A percentile compares a stretch with the other conserved stretches of the same genome.
phyloP scores from a whole-genome alignment of 306 rosid species.

The Cicer bijugum region DNA sequence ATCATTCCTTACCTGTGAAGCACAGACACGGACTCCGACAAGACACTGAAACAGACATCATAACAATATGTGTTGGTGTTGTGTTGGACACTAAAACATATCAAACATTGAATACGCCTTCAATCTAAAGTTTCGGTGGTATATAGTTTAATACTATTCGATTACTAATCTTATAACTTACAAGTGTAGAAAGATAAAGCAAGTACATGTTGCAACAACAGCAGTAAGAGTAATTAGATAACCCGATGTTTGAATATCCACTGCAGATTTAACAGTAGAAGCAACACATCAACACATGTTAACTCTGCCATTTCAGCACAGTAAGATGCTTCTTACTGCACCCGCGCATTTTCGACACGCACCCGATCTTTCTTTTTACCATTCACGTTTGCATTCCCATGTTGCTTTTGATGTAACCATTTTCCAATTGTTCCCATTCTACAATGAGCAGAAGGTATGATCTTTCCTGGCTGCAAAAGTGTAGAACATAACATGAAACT shows the following conservation, averaged over 20 bases:
- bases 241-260: conserved; percentile 72
- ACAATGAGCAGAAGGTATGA: conserved; percentile 43
- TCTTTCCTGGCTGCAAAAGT: conserved; percentile 62
- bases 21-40: no score
- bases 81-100: no score
- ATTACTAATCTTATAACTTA: not conserved
- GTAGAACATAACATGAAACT: conserved; percentile 6
- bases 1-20: not conserved
- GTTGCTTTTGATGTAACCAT: conserved; percentile 84
- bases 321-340: conserved; percentile 66
- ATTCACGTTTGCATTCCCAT: conserved; percentile 34
- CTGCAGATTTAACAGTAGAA: conserved; percentile 73
- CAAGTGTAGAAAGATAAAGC: conserved; percentile 12
- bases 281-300: conserved; percentile 74
- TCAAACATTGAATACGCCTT: no score
- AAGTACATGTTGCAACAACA: conserved; percentile 92
- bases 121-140: no score
- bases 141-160: not conserved
- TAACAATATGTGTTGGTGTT: no score
- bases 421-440: conserved; percentile 69
- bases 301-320: conserved; percentile 88
- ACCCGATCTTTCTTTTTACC: conserved; percentile 74
- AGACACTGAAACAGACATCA: no score
- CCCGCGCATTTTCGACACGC: conserved; percentile 70
- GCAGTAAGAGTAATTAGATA: conserved; percentile 92